A percentile compares a stretch with the other conserved stretches of the same genome.
Evolutionary conservation across 768 basidiomycete species (phyloP).

Genomic region (Lentinula edodes): DNA sequence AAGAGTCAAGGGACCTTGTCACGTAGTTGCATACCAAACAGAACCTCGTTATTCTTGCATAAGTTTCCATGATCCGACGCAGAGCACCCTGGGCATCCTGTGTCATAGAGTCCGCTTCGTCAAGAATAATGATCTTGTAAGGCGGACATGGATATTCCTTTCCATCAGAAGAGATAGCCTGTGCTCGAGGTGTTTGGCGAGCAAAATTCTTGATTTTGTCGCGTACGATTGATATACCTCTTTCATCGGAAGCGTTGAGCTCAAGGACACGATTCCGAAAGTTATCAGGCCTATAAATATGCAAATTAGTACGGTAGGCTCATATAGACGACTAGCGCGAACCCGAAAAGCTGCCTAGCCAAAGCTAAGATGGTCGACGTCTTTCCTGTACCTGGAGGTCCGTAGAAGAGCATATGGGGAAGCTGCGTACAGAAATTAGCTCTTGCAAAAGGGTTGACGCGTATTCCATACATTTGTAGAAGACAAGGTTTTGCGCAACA

Average conservation of each 20-base stretch:
- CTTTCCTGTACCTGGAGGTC: conserved; percentile 97
- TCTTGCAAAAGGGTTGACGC: background rate
- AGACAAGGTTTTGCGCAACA: conserved; percentile 83
- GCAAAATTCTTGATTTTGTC: conserved; percentile 99
- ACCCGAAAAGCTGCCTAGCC: conserved; percentile 93
- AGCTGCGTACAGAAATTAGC: conserved; percentile 48
- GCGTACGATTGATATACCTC: conserved; percentile 93
- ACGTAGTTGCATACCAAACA: conserved; percentile 99
- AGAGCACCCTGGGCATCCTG: conserved; percentile 98
- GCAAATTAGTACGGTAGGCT: background rate
- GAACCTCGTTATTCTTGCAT: conserved; percentile 93
- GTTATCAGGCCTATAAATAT: conserved; percentile 73
- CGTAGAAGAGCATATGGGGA: conserved; percentile 99
- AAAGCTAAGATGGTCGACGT: conserved; percentile 97
- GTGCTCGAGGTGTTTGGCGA: conserved; percentile 83
- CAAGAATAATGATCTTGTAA: conserved; percentile 97
- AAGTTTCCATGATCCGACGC: conserved; percentile 99
- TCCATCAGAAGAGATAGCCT: conserved; percentile 64
- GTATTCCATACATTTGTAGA: conserved; percentile 76
- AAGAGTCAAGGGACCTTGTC: conserved; percentile 58
- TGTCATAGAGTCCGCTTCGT: conserved; percentile 99
- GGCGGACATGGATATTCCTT: conserved; percentile 93
- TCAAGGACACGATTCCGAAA: conserved; percentile 92
- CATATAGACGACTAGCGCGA: conserved; percentile 15
- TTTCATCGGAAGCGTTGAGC: conserved; percentile 97